phyloP scores from a whole-genome alignment of 2,329 filamentous ascomycete species.

The Teratosphaeria nubilosa region DNA sequence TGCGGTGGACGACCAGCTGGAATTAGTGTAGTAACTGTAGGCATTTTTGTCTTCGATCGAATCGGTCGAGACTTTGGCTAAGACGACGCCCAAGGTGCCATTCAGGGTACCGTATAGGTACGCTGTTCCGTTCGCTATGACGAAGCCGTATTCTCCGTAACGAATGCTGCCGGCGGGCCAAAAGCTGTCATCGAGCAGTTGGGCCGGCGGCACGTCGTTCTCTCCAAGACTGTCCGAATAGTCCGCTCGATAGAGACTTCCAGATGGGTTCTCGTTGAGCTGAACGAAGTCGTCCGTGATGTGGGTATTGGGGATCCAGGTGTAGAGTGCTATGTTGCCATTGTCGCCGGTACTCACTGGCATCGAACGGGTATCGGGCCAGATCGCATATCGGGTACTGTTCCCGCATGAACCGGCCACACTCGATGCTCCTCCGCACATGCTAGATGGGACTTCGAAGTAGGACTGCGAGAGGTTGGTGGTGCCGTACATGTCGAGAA shows the following conservation, averaged over 20 bases:
- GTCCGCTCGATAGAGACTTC: constrained; percentile 11
- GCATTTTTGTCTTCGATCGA: constrained; percentile 11
- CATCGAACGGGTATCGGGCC: constrained; percentile 15
- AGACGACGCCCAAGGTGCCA: constrained; percentile 3
- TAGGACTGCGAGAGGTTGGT: constrained; percentile 4
- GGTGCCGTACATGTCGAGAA: constrained; percentile 13
- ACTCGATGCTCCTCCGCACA: constrained; percentile 7
- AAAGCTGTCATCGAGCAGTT: constrained; percentile 9
- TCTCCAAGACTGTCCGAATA: not conserved
- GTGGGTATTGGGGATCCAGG: constrained; percentile 11
- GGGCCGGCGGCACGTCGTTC: constrained; percentile 10
- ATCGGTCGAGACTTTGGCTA: constrained; percentile 10
- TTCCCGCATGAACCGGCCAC: constrained; percentile 11
- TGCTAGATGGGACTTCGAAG: constrained; percentile 11
- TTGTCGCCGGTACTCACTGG: constrained; percentile 3
- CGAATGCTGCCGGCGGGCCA: constrained; percentile 10
- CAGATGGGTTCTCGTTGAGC: constrained; percentile 7
- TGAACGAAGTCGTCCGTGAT: constrained; percentile 5
- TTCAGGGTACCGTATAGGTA: constrained; percentile 16
- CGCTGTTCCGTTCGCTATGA: constrained; percentile 7
- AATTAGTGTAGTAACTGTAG: constrained; percentile 13
- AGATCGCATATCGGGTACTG: constrained; percentile 13
- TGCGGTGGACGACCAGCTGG: constrained; percentile 9
- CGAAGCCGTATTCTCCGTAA: constrained; percentile 14
- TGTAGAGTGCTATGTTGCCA: constrained; percentile 10